Conservation (phyloP, 768 basidiomycete species). For the Macrolepiota albuminosa region DNA sequence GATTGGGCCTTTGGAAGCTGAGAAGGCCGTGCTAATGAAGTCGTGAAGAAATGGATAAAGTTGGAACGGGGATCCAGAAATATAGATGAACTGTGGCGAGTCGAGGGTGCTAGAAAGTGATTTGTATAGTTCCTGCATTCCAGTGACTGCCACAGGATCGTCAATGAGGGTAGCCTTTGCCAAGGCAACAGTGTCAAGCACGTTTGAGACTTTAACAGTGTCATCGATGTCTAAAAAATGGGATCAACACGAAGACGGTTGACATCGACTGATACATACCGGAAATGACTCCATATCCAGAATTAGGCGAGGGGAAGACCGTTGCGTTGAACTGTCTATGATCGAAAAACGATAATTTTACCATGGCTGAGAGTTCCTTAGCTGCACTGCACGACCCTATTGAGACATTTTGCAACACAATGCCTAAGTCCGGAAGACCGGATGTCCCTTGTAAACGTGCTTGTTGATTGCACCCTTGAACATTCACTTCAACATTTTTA, state of each 20-base stretch:
- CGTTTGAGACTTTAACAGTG: constrained; percentile 38
- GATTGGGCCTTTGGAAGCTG: not conserved
- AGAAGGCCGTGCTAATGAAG: constrained; percentile 31
- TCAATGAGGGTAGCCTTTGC: constrained; percentile 35
- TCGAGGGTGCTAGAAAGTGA: constrained; percentile 31
- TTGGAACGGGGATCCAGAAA: constrained; percentile 41
- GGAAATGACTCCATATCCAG: not conserved
- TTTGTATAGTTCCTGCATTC: constrained; percentile 42
- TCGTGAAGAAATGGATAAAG: constrained; percentile 39
- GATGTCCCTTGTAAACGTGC: not conserved
- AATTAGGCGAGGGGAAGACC: not conserved
- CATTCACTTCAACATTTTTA: not conserved
- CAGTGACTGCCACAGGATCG: constrained; percentile 33
- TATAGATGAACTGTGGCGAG: constrained; percentile 36
- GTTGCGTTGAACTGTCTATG: not conserved
- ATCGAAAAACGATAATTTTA: not conserved
- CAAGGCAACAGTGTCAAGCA: constrained; percentile 28
- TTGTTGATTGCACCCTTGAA: not conserved
- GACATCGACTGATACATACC: not conserved
- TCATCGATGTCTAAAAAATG: constrained; percentile 35
- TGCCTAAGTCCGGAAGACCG: not conserved
- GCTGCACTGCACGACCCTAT: not conserved
- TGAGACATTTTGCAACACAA: not conserved
- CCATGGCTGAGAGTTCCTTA: not conserved
- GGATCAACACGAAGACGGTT: not conserved